Evolutionary conservation across 331 rosid genomes (phyloP).

Genomic region (Stylosanthes scabra): DNA sequence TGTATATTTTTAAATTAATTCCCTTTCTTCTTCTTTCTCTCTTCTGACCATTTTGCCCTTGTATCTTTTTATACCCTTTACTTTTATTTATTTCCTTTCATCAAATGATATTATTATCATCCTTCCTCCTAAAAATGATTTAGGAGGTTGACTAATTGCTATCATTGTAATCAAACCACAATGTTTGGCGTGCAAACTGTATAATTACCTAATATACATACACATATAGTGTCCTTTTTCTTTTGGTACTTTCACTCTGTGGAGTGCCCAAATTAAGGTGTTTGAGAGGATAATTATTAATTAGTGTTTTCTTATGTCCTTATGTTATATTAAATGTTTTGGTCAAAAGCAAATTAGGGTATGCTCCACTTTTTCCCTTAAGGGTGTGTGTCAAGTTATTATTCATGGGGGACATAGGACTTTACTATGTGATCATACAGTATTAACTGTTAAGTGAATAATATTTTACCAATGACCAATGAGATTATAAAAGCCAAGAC

Average conservation of each 20-base stretch:
- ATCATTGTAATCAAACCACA: constrained; percentile 8
- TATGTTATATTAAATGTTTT: neutral
- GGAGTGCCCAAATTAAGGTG: constrained; percentile 18
- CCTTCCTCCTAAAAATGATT: constrained; percentile 34
- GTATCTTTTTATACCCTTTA: neutral
- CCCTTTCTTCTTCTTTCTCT: neutral
- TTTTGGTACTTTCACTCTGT: neutral
- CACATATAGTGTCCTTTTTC: neutral
- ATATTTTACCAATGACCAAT: too few relatives aligned
- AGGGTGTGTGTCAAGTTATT: too few relatives aligned
- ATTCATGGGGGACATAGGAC: too few relatives aligned
- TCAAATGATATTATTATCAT: constrained; percentile 8
- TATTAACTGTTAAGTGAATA: too few relatives aligned
- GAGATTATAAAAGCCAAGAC: too few relatives aligned
- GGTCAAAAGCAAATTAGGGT: constrained; percentile 11
- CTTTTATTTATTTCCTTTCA: neutral
- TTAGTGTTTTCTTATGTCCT: neutral
- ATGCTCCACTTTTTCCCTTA: constrained; percentile 28
- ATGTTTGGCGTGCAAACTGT: constrained; percentile 43
- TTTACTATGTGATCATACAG: too few relatives aligned
- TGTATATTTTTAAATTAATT: neutral
- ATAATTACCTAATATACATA: constrained; percentile 12
- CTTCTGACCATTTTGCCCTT: neutral
- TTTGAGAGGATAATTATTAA: constrained; percentile 2
- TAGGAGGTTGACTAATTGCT: constrained; percentile 37